A percentile compares a stretch with the other conserved stretches of the same genome.
These are phyloP conservation scores for Fusarium setosum DNA, from an alignment of 2,329 filamentous ascomycete species.

Conservation along the genomic window DNA sequence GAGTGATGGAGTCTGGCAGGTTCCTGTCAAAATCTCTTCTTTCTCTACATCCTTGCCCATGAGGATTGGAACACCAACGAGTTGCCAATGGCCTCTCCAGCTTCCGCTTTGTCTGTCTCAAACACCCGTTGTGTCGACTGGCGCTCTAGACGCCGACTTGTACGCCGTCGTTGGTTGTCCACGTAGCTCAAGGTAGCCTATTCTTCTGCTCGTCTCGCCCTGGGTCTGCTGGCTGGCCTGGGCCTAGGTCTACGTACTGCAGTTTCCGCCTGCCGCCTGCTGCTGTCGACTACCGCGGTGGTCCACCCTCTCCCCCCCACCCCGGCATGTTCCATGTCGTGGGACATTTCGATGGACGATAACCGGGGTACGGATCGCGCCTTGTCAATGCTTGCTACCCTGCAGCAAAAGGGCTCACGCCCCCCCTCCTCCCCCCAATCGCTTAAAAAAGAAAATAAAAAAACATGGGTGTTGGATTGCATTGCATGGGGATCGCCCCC, in stretches of 20 bases:
- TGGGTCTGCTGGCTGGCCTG: conserved; percentile 11
- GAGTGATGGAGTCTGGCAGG: not conserved
- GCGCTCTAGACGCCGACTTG: conserved; percentile 24
- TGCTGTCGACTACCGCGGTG: conserved; percentile 2
- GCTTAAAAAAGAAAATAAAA: conserved; percentile 22
- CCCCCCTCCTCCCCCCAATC: conserved; percentile 22
- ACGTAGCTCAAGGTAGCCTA: not conserved
- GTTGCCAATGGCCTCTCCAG: conserved; percentile 17
- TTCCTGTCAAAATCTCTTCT: conserved; percentile 15
- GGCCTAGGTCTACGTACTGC: conserved; percentile 25
- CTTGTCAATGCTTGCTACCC: conserved; percentile 26
- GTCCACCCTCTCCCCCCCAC: too few species aligned
- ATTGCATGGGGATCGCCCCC: conserved; percentile 40
- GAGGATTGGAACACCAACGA: conserved; percentile 4
- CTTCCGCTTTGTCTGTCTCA: not conserved
- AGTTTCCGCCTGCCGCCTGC: conserved; percentile 15
- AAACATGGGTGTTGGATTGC: conserved; percentile 29
- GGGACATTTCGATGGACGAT: conserved; percentile 23
- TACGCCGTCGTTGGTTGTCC: too few species aligned
- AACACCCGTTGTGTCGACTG: conserved; percentile 29
- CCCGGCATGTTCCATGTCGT: conserved; percentile 29
- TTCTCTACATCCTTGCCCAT: conserved; percentile 14
- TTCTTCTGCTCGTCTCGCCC: not conserved
- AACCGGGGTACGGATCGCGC: conserved; percentile 19
- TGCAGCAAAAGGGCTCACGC: conserved; percentile 17